Conservation (phyloP, 2,329 filamentous ascomycete genomes). For the Neonectria coccinea region DNA sequence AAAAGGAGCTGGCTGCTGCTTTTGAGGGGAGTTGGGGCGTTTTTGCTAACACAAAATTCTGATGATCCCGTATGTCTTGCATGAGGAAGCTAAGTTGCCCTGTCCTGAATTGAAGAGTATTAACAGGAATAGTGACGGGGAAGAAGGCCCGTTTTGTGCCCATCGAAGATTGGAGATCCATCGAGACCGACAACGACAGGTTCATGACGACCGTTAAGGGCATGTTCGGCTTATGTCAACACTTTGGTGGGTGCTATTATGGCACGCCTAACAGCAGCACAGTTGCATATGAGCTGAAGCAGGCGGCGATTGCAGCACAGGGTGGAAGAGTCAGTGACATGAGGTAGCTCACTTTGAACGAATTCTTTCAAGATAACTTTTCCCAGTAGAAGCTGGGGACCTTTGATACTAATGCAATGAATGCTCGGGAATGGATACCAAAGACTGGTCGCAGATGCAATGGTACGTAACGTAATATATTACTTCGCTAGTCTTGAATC, state of each 20-base stretch:
- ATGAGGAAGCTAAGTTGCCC: not conserved
- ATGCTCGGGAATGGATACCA: no score
- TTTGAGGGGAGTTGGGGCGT: slow-evolving; percentile 10
- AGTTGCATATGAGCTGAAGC: not conserved
- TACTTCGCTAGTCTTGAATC: not conserved
- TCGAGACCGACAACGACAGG: slow-evolving; percentile 1
- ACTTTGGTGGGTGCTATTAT: slow-evolving; percentile 6
- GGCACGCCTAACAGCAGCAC: not conserved
- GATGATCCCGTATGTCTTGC: slow-evolving; percentile 5
- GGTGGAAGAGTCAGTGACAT: not conserved
- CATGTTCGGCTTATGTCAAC: slow-evolving; percentile 15
- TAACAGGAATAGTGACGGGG: not conserved
- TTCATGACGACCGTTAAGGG: not conserved
- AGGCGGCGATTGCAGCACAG: not conserved
- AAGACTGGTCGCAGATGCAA: not conserved
- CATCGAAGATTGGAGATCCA: slow-evolving; percentile 14
- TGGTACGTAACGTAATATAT: not conserved
- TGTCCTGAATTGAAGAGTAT: no score
- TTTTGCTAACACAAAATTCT: slow-evolving; percentile 3
- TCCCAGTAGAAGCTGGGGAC: not conserved
- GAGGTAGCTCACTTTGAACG: not conserved
- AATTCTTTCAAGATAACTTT: not conserved
- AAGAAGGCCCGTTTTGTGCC: slow-evolving; percentile 10
- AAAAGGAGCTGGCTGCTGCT: not conserved
- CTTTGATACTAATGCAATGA: no score